Percentiles rank a stretch among this genome's conserved stretches.
Conservation (phyloP, 108 stramenopile species). For the Epipyxis sp. region DNA sequence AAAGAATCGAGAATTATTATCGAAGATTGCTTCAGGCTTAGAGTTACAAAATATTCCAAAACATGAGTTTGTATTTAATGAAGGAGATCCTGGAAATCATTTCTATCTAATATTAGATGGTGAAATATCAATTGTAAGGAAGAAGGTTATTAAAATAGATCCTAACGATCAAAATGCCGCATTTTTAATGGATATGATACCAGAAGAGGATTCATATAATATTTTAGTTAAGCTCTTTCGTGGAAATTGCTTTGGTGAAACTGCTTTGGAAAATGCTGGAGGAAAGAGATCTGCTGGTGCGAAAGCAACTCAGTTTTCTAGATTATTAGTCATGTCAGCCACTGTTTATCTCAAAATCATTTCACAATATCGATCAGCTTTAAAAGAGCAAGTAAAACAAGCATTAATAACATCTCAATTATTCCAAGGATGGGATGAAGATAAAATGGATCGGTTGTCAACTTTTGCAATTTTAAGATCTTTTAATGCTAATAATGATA, state of each 20-base stretch:
- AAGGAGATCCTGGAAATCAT: slow-evolving; percentile 18
- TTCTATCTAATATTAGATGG: slow-evolving; percentile 24
- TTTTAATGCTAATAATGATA: background rate
- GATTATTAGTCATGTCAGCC: background rate
- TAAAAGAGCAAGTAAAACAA: slow-evolving; percentile 3
- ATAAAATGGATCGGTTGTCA: slow-evolving; percentile 1
- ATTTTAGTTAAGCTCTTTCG: slow-evolving; percentile 12
- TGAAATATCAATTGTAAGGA: background rate
- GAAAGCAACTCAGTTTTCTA: background rate
- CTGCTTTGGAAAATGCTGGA: slow-evolving; percentile 6
- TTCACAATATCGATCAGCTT: background rate
- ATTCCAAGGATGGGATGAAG: slow-evolving; percentile 1
- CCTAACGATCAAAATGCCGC: background rate
- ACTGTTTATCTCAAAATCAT: background rate
- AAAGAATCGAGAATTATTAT: background rate
- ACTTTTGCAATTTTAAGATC: background rate
- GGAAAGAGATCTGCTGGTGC: slow-evolving; percentile 20
- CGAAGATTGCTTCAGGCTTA: background rate
- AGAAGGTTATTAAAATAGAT: background rate
- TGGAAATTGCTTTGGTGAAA: slow-evolving; percentile 23
- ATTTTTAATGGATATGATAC: no score
- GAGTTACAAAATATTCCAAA: background rate
- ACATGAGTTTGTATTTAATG: background rate
- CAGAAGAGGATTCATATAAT: background rate
- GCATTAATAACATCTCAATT: background rate